Conservation (phyloP, 768 basidiomycete genomes). For the Lyophyllum decastes region DNA sequence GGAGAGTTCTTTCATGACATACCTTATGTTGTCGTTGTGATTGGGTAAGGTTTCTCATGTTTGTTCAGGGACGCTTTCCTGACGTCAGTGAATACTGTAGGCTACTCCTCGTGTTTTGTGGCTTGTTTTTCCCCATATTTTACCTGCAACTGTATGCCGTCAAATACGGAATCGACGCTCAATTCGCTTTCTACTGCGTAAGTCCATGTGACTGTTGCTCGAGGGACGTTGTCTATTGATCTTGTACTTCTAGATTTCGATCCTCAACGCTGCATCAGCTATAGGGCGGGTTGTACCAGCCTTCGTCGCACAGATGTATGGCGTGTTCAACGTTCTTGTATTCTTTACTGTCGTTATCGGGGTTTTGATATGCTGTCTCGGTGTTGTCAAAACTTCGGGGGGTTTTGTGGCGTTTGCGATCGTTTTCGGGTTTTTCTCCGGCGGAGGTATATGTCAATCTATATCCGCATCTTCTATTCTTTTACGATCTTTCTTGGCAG, state of each 20-base stretch:
- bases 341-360: constrained; percentile 33
- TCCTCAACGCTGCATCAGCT: constrained; percentile 53
- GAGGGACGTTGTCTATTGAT: no score
- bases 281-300: constrained; percentile 53
- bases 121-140: constrained; percentile 47
- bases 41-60: constrained; percentile 13
- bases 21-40: constrained; percentile 25
- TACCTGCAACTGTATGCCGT: constrained; percentile 53
- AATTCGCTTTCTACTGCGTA: constrained; percentile 53
- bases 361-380: constrained; percentile 41
- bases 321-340: constrained; percentile 44
- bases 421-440: constrained; percentile 49
- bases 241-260: constrained; percentile 40
- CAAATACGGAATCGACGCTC: constrained; percentile 37
- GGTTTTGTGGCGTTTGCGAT: constrained; percentile 29
- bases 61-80: no score
- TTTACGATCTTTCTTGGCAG: neutral
- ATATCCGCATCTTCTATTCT: constrained; percentile 7
- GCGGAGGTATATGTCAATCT: constrained; percentile 27
- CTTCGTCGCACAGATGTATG: constrained; percentile 39
- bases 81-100: constrained; percentile 15
- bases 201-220: constrained; percentile 8
- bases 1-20: constrained; percentile 31
- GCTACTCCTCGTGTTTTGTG: constrained; percentile 31
- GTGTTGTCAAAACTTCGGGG: constrained; percentile 32